Evolutionary conservation across 345 rosid genomes (phyloP), one percentile per base, ranked within the genome.

Genomic region (Camelina neglecta): DNA sequence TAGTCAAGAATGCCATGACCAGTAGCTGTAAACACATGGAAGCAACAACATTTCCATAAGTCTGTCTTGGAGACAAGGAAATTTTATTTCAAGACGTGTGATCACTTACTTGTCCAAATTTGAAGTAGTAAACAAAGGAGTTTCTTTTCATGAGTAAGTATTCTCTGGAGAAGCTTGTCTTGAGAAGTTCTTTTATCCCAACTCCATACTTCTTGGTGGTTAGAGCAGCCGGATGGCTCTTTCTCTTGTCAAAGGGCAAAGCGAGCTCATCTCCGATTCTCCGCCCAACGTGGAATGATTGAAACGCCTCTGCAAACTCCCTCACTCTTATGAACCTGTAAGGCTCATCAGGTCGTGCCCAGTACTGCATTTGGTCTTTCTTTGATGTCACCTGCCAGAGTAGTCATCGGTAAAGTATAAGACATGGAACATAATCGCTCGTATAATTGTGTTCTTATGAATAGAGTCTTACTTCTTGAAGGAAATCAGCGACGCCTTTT

Each of bases 321-420:
- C 72, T 63, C 50, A 82, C 93, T 7, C 81, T 79, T 23, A 90
- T 75, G 77, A 84, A 93, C 56, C 83, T 78, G 66, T 93, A 87
- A 69, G 92, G 88, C 70, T 84, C 84, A 41, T 86, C 84, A 72
- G 65, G 82, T 15, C 70, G 63, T 33, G 81, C 65, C 96, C 97
- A 92, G 53, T 92, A 90, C 82, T 89, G 93, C 81, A 69, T 62
- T 69, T 90, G 96, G 84, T 93, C 98, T 78, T 93, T 90, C 80
- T 8, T 85, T 6, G 96, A 93, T 45, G 96, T 90, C 76, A 93
- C 95, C 97, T 92, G 74, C 69, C 58, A 73, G 10, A 11, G 55
- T 50, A 21, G 64, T 33, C 0, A 35, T 50, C 26, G 36, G n/a
- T 49, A 1, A 26, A 75, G 73, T 39, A 53, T 31, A 29, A 42